phyloP scores from a whole-genome alignment of 108 stramenopile species.

The Chaetoceros tenuissimus region DNA sequence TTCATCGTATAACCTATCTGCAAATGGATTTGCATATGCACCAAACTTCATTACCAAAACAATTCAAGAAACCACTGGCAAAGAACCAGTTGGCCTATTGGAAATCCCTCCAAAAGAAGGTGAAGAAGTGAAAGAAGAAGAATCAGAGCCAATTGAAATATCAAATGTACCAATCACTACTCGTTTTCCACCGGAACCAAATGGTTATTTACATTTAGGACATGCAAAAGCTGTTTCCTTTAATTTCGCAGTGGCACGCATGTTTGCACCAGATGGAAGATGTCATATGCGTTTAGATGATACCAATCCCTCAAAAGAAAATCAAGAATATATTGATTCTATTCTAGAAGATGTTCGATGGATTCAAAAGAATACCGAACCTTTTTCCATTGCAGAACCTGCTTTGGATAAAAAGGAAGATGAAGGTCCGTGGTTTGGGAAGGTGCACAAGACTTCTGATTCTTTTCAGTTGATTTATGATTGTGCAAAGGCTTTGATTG shows the following conservation, averaged over 20 bases:
- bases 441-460: constrained; percentile 67
- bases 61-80: constrained; percentile 54
- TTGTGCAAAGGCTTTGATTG: constrained; percentile 67
- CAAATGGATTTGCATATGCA: constrained; percentile 68
- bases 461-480: constrained; percentile 82
- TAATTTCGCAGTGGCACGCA: constrained; percentile 77
- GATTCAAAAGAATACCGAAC: constrained; percentile 58
- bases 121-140: constrained; percentile 3
- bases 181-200: constrained; percentile 98
- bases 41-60: constrained; percentile 87
- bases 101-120: constrained; percentile 10
- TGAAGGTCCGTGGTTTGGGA: constrained; percentile 60
- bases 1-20: too few relatives aligned
- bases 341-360: constrained; percentile 85
- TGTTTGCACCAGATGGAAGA: constrained; percentile 48
- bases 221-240: constrained; percentile 95
- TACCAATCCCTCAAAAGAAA: constrained; percentile 87
- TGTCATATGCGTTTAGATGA: constrained; percentile 90
- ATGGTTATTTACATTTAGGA: constrained; percentile 98
- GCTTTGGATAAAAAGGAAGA: constrained; percentile 9
- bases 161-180: constrained; percentile 51
- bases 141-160: background rate
- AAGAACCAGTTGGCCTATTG: constrained; percentile 39
- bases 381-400: constrained; percentile 10
- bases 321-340: constrained; percentile 74